Percentiles rank a stretch among this genome's conserved stretches.
These are phyloP conservation scores for Populus pruinosa DNA, from an alignment of 345 rosid species.

Conservation along the genomic window DNA sequence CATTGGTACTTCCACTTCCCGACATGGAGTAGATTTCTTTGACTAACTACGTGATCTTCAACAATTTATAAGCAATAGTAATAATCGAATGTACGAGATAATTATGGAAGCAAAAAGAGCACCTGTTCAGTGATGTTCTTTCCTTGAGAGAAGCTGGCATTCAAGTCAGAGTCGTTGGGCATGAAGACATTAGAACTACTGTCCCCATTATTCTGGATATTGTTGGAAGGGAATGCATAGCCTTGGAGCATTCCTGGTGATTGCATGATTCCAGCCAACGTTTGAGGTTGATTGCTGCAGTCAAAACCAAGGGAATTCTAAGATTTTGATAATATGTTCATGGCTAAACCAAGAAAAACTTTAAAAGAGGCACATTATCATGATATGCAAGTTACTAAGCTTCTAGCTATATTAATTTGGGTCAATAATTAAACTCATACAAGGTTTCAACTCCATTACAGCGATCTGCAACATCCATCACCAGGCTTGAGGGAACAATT, in stretches of 20 bases:
- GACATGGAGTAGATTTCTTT: no score
- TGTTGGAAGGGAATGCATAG: not conserved
- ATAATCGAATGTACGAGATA: not conserved
- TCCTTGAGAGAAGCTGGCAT: not conserved
- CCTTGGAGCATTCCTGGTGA: not conserved
- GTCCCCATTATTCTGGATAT: not conserved
- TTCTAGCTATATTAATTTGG: no score
- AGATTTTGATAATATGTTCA: no score
- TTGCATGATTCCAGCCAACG: conserved; percentile 7
- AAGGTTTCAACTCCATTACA: not conserved
- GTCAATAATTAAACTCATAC: not conserved
- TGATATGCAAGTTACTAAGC: no score
- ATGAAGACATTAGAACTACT: not conserved
- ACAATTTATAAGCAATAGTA: not conserved
- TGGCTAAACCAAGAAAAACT: no score
- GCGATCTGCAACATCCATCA: not conserved
- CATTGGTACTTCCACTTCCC: not conserved
- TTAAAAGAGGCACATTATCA: no score
- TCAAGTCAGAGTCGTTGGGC: not conserved
- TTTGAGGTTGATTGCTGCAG: conserved; percentile 12
- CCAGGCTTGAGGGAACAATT: not conserved
- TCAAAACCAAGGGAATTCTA: not conserved
- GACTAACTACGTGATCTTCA: no score
- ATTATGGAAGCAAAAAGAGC: not conserved
- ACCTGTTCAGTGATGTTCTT: conserved; percentile 15